Evolutionary conservation across 2,329 filamentous ascomycete genomes (phyloP).

Genomic region (Neoarthrinium moseri): DNA sequence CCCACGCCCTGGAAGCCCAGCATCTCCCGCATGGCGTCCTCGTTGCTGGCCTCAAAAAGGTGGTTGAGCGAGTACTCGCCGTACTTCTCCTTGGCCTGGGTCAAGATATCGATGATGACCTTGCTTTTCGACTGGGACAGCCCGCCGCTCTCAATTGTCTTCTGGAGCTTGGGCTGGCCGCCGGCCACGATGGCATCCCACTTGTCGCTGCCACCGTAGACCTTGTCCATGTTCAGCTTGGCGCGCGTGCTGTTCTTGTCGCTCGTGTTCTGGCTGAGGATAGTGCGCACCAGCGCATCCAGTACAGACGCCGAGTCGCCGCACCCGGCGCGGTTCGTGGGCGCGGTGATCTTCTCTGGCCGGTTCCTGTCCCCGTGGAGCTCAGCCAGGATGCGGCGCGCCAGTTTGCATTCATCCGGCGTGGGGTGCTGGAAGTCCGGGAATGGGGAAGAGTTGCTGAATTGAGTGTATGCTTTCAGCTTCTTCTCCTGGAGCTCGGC

Average conservation of each 20-base stretch:
- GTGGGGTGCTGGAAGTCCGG: constrained; percentile 67
- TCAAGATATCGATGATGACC: constrained; percentile 67
- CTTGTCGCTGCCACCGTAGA: constrained; percentile 40
- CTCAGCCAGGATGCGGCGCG: constrained; percentile 62
- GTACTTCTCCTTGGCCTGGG: constrained; percentile 53
- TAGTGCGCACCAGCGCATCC: constrained; percentile 50
- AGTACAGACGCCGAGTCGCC: constrained; percentile 49
- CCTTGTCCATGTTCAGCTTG: constrained; percentile 43
- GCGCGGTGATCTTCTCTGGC: constrained; percentile 56
- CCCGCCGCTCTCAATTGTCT: constrained; percentile 70
- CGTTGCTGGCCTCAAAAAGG: constrained; percentile 39
- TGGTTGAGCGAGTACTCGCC: constrained; percentile 48
- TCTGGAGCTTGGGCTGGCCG: constrained; percentile 38
- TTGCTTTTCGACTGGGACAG: constrained; percentile 71
- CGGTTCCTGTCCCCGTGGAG: constrained; percentile 64
- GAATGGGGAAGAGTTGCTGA: constrained; percentile 56
- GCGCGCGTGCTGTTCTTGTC: constrained; percentile 59
- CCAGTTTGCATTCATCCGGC: constrained; percentile 63
- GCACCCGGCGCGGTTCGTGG: constrained; percentile 63
- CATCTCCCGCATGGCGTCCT: constrained; percentile 49
- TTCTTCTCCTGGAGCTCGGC: constrained; percentile 38
- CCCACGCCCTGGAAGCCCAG: constrained; percentile 50
- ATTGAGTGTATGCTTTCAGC: constrained; percentile 40
- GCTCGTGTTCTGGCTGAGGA: constrained; percentile 54
- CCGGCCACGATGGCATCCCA: constrained; percentile 42